Conservation (phyloP, 2,329 filamentous ascomycete species). For the Microsporum canis region DNA sequence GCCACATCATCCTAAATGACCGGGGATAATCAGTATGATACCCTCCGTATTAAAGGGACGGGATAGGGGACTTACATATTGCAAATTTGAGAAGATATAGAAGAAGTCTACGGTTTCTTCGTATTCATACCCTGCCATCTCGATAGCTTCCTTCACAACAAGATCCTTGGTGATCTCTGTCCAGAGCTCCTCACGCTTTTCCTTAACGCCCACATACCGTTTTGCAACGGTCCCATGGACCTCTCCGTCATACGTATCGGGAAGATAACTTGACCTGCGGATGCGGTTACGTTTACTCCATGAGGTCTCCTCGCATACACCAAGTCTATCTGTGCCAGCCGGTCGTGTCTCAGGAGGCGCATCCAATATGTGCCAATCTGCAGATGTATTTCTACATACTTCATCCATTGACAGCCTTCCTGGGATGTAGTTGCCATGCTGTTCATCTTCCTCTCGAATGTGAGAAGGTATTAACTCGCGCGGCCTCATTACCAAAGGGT, state of each 20-base stretch:
- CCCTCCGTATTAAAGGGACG: neutral
- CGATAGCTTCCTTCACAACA: slow-evolving; percentile 75
- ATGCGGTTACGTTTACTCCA: slow-evolving; percentile 74
- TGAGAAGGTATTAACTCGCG: slow-evolving; percentile 14
- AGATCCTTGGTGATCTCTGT: slow-evolving; percentile 95
- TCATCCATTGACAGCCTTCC: slow-evolving; percentile 62
- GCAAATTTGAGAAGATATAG: slow-evolving; percentile 84
- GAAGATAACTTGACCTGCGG: slow-evolving; percentile 60
- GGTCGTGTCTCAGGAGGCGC: slow-evolving; percentile 73
- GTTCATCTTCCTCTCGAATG: slow-evolving; percentile 40
- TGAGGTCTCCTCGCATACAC: slow-evolving; percentile 61
- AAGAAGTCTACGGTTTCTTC: slow-evolving; percentile 84
- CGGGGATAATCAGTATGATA: neutral
- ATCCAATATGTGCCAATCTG: slow-evolving; percentile 71
- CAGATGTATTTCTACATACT: slow-evolving; percentile 60
- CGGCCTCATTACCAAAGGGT: neutral
- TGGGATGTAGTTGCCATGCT: slow-evolving; percentile 55
- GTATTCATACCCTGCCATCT: slow-evolving; percentile 71
- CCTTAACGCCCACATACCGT: slow-evolving; percentile 31
- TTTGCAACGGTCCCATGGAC: slow-evolving; percentile 33
- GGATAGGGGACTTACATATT: slow-evolving; percentile 55
- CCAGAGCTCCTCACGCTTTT: slow-evolving; percentile 59
- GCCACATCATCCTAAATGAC: slow-evolving; percentile 66
- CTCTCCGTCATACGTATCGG: slow-evolving; percentile 47
- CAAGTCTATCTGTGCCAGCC: slow-evolving; percentile 69